Evolutionary conservation across 805 yeast species (phyloP).

Genomic region (Debaryomyces hansenii): DNA sequence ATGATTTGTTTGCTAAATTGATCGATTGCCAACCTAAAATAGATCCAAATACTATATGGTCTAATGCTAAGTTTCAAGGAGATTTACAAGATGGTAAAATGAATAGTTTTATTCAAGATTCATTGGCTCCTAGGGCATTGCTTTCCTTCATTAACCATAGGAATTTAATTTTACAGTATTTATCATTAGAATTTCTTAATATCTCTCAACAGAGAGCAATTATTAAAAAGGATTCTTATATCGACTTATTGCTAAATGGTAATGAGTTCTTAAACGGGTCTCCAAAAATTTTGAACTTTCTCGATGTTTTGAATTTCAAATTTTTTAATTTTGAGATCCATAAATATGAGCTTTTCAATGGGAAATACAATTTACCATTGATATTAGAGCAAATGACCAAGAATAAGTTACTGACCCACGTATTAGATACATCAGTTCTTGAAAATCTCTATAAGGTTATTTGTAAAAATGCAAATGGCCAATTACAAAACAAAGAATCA

Average conservation of each 20-base stretch:
- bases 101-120: constrained; percentile 36
- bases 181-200: constrained; percentile 73
- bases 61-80: constrained; percentile 42
- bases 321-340: constrained; percentile 44
- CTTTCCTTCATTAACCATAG: constrained; percentile 63
- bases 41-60: constrained; percentile 57
- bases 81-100: constrained; percentile 27
- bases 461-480: constrained; percentile 18
- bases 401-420: constrained; percentile 16
- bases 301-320: constrained; percentile 68
- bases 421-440: constrained; percentile 44
- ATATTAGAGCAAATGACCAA: constrained; percentile 40
- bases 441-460: constrained; percentile 19
- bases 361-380: constrained; percentile 25
- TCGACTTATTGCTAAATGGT: constrained; percentile 52
- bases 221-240: constrained; percentile 52
- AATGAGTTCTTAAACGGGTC: constrained; percentile 55
- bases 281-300: constrained; percentile 64
- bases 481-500: constrained; percentile 16
- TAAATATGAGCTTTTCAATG: constrained; percentile 26
- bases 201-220: constrained; percentile 43
- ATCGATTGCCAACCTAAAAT: constrained; percentile 55
- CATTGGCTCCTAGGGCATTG: constrained; percentile 49
- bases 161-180: constrained; percentile 58
- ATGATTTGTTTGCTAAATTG: constrained; percentile 51